Base-by-base conservation (phyloP, 257 asterid species). In the Solanum raphanifolium region DNA sequence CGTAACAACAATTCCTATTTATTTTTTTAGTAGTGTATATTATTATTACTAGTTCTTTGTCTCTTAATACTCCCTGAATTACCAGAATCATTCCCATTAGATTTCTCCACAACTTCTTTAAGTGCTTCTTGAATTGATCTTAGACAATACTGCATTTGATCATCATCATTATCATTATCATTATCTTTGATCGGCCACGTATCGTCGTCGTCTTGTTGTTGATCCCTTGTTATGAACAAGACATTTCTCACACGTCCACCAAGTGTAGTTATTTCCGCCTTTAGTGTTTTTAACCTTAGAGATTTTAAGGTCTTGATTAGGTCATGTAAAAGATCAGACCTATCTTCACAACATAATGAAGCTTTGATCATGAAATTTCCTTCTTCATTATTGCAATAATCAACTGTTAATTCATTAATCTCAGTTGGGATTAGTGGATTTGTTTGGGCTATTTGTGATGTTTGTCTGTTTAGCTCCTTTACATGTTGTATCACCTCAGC, bases 401-500 rank as follows among this genome's bases (percentile, higher is more conserved):
- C 98, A 32, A 96, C 96, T 20, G 88, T 92, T 62, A 96, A 27
- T 74, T 96, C 99, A 11, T 96, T 98, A 21, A 48, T 89, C 84
- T 96, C 98, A 0, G 98, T 92, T 29, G 99, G 99, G 31, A 94
- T 74, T 74, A 3, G 89, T 8, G 90, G 88, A 43, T 88, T 91
- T 18, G 98, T 86, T 86, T 92, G 96, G 1, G 91, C 92, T 86
- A 95, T 91, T 32, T 87, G 78, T 6, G 95, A 95, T 1, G 99
- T 94, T 82, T 95, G 98, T 15, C 94, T 90, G 36, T 93, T 95
- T 6, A 96, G 93, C 88, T 96, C 98, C 92, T 96, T 96, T 91
- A 96, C 94, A 36, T 96, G 98, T 46, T 96, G 96, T 89, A 95
- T 94, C n/a, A 95, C 99, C 86, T 95, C 98, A 38, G 98, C 99